Base-by-base conservation (phyloP, 345 rosid genomes). In the Viola odorata region DNA sequence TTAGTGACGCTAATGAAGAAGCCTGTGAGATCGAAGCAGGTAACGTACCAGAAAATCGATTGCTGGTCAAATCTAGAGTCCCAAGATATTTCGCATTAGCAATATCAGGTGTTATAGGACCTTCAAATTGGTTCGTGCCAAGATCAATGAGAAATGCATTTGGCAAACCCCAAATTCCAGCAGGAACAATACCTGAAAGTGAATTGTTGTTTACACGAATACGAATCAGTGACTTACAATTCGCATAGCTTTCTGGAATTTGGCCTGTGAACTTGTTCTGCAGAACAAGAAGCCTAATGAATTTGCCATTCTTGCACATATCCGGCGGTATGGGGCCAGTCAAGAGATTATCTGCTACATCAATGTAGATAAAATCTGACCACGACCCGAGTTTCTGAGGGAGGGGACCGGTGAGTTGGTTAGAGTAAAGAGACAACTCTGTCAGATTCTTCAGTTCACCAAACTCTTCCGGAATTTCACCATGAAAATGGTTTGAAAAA, bases 301-400 rank as follows among this genome's bases (percentile, higher is more conserved):
- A 69, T 52, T 62, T 55, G 0, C 92, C 95, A 42, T 84, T 84
- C 73, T 81, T 85, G 77, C 96, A 91, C 84, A 91, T 84, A 32
- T 81, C 78, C n/a, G 83, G 85, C 7, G 98, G 98, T 17, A 86
- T 85, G 0, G 79, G 60, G 62, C 98, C 98, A n/a, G 81, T 76
- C 61, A 91, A 66, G 37, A 63, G 72, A 66, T 91, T 91, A 79
- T 89, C 95, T 3, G 96, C 81, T 50, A 84, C 87, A 68, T 91
- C 98, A 15, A 91, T 81, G 75, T 47, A 61, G 6, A 7, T 5
- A 56, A 89, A 75, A 42, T 62, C 64, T 0, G 82, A 51, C 89
- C 77, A 74, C 1, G 90, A 84, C n/a, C 98, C 98, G 4, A 91
- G 78, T 50, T 60, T 78, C 45, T 50, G 66, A 1, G 96, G 96